A percentile compares a stretch with the other conserved stretches of the same genome.
These are phyloP conservation scores for Neoboletus brunneissimus DNA, from an alignment of 768 basidiomycete genomes.

Conservation along the genomic window DNA sequence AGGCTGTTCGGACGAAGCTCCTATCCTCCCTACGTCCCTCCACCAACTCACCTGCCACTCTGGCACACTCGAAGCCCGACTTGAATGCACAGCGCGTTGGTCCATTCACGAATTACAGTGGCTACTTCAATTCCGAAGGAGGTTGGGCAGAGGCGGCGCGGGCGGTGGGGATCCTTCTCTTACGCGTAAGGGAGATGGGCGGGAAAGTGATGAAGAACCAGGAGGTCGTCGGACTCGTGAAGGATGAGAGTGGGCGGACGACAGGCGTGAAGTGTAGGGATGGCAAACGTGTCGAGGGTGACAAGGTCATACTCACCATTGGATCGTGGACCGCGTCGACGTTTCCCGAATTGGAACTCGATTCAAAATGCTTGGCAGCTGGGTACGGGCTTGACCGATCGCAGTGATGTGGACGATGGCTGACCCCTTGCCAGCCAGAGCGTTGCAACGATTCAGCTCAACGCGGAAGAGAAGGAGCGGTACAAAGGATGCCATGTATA, in stretches of 20 bases:
- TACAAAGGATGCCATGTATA: slow-evolving; percentile 69
- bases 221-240: slow-evolving; percentile 50
- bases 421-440: slow-evolving; percentile 56
- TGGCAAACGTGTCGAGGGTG: slow-evolving; percentile 53
- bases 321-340: slow-evolving; percentile 86
- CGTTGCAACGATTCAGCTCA: slow-evolving; percentile 76
- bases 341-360: slow-evolving; percentile 58
- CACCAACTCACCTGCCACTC: not conserved
- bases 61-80: not conserved
- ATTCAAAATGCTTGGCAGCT: slow-evolving; percentile 63
- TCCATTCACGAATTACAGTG: slow-evolving; percentile 32
- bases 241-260: slow-evolving; percentile 38
- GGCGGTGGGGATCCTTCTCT: slow-evolving; percentile 55
- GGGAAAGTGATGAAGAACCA: slow-evolving; percentile 60
- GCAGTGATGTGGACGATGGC: not conserved
- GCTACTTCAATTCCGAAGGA: slow-evolving; percentile 72
- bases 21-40: slow-evolving; percentile 6
- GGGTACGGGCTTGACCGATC: slow-evolving; percentile 49
- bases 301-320: slow-evolving; percentile 64
- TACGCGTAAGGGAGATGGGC: slow-evolving; percentile 54
- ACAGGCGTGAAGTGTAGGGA: slow-evolving; percentile 62
- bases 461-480: slow-evolving; percentile 56
- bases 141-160: slow-evolving; percentile 85
- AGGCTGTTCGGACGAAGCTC: slow-evolving; percentile 18
- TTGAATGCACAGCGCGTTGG: slow-evolving; percentile 10